These are phyloP conservation scores for Diaporthe citriasiana DNA, from an alignment of 2,329 filamentous ascomycete genomes.

Conservation along the genomic window DNA sequence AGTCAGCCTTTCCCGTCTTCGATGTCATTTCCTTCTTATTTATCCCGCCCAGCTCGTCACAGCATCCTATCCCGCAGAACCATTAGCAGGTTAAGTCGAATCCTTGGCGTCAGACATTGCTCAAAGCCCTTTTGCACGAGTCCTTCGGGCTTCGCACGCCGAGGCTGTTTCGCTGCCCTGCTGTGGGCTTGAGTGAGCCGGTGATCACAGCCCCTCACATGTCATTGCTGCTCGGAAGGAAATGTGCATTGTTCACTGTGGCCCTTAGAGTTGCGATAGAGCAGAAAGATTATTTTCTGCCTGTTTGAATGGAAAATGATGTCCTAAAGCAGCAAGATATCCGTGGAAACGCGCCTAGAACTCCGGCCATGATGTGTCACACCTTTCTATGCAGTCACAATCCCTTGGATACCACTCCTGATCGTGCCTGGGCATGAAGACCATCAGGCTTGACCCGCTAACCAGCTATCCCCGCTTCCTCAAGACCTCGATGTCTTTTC, in stretches of 20 bases:
- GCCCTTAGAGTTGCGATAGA: not conserved
- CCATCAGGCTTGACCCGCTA: not conserved
- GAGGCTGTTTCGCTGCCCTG: not conserved
- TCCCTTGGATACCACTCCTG: not conserved
- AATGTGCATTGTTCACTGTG: not conserved
- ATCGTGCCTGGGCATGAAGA: not conserved
- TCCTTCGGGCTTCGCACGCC: not conserved
- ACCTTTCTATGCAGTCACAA: not conserved
- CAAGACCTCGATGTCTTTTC: not conserved
- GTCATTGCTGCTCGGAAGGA: not conserved
- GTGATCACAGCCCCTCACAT: not conserved
- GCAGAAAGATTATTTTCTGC: not conserved
- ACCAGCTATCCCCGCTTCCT: not conserved
- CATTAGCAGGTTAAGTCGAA: not conserved
- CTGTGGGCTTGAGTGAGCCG: not conserved
- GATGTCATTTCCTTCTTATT: not conserved
- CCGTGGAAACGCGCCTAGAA: not conserved
- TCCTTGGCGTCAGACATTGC: not conserved
- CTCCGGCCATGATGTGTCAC: slow-evolving; percentile 2
- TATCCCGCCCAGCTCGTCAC: not conserved
- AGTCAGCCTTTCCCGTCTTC: not conserved
- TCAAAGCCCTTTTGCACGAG: not conserved
- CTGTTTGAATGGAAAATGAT: not conserved
- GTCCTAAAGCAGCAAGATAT: not conserved
- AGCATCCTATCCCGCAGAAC: not conserved